Evolutionary conservation across 169 alveolate genomes (phyloP).

Genomic region (Cryptosporidium bovis): DNA sequence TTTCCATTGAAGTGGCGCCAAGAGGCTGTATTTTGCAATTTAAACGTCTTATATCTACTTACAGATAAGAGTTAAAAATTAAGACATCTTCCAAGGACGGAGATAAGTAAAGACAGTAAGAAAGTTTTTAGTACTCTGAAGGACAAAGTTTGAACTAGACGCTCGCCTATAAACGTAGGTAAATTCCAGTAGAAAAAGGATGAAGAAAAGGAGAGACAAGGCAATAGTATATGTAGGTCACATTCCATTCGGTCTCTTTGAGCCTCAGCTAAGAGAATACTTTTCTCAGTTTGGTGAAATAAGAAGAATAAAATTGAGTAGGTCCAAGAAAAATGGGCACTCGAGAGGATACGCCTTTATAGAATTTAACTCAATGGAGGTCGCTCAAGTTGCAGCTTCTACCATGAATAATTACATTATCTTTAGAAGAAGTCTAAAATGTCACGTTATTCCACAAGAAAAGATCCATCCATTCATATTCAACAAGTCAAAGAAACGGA

Average conservation of each 20-base stretch:
- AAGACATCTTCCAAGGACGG: too few species aligned
- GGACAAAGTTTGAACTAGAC: too few species aligned
- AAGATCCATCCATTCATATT: conserved; percentile 80
- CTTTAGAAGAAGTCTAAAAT: conserved; percentile 80
- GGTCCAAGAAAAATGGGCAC: conserved; percentile 86
- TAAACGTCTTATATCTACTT: too few species aligned
- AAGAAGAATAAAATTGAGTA: conserved; percentile 77
- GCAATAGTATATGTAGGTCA: conserved; percentile 89
- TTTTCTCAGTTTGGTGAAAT: conserved; percentile 87
- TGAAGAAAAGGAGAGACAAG: conserved; percentile 54
- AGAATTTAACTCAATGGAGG: conserved; percentile 85
- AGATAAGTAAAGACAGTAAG: too few species aligned
- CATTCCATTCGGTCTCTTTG: conserved; percentile 88
- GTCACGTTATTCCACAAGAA: conserved; percentile 79
- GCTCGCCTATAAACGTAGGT: too few species aligned
- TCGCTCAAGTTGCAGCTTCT: conserved; percentile 87
- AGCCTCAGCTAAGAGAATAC: conserved; percentile 83
- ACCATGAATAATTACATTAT: conserved; percentile 87
- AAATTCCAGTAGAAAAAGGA: neutral
- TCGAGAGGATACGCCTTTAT: conserved; percentile 88
- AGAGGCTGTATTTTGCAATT: too few species aligned
- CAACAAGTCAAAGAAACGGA: conserved; percentile 74
- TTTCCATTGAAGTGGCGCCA: too few species aligned
- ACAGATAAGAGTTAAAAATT: too few species aligned
- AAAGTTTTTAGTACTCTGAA: too few species aligned